Evolutionary conservation across 352 stramenopile species (phyloP), one percentile per base, ranked within the genome.

Genomic region (Phytophthora pini): DNA sequence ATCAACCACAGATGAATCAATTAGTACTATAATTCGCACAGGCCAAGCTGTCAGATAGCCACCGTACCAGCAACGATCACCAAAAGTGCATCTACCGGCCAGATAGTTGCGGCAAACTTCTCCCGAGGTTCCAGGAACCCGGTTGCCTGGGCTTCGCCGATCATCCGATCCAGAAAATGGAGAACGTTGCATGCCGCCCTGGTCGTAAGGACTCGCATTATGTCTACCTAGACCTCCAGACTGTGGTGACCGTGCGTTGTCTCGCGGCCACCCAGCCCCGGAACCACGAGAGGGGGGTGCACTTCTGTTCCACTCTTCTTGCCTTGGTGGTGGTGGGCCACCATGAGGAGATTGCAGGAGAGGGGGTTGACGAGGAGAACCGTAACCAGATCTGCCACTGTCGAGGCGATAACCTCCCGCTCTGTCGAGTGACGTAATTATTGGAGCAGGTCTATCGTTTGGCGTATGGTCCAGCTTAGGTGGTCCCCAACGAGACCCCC

Each of bases 81-180:
- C 87, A 79, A 89, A 93, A 3, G 74, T 85, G 74, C 87, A 95
- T 34, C 75, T 72, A 26, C 82, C 84, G 10, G 67, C 59, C 46
- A 90, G 36, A 60, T 90, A 95, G 31, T 93, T 91, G 57, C 84
- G 86, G 53, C 87, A 95, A 7, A 95, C 34, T 68, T 94, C 74
- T 36, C 80, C 71, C 15, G 80, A 84, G 24, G 68, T 78, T 3
- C 72, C 65, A 22, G 73, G 70, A 2, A 74, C 61, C 40, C 82
- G 79, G 36, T 85, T 72, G 1, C 64, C 71, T 32, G 66, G 70
- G 40, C 66, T 76, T 22, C 59, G 58, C 24, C 67, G 53, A 46
- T 81, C 73, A 15, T 68, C 61, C 24, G 64, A 68, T 15, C 66
- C 67, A 48, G 70, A 47, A 62, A 74, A 75, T 41, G 68, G 48